Evolutionary conservation across 2,329 filamentous ascomycete genomes (phyloP), one percentile per base, ranked within the genome.

Genomic region (Trichoderma koningiopsis): DNA sequence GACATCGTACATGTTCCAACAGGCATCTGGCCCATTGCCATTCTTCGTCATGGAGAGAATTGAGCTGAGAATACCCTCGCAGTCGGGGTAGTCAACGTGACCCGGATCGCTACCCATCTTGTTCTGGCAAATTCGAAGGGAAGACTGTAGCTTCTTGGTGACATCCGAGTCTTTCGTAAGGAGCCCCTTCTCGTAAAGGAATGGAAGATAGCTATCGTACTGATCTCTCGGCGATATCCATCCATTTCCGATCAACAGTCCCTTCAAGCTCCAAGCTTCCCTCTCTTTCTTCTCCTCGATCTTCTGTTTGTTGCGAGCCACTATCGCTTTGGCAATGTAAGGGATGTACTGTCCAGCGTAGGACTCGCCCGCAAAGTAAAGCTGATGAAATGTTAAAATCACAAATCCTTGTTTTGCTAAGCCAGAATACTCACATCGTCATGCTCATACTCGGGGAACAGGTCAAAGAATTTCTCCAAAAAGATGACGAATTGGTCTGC

Each of bases 261-360:
- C 96, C 73, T 90, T 87, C 33, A 99, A 82, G 62, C 91, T 91
- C 96, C 95, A 99, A 22, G 70, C 27, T 1, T 71, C 68, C 4
- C 49, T 58, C 6, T 58, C 43, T 13, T 56, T 56, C 24, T 65
- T 40, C 24, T 69, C 13, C 5, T 81, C 80, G 27, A 76, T 76
- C 16, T 81, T 79, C n/a, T 83, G 82, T 76, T 91, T 91, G 29
- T 99, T 99, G 71, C 93, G 92, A 59, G 94, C 90, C 69, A 97
- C 84, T 68, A 99, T 97, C 24, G 92, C 92, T 76, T 91, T 90
- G n/a, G 94, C 92, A 72, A 99, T 96, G 79, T 99, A 97, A 1
- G 96, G 96, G 71, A 99, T 98, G 81, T 98, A 91, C 78, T 98
- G 96, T 56, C 96, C 96, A 5, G 96, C 96, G 78, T 94, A 99